Base-by-base conservation (phyloP, 139 green algal species). In the Coelastrella sp. region DNA sequence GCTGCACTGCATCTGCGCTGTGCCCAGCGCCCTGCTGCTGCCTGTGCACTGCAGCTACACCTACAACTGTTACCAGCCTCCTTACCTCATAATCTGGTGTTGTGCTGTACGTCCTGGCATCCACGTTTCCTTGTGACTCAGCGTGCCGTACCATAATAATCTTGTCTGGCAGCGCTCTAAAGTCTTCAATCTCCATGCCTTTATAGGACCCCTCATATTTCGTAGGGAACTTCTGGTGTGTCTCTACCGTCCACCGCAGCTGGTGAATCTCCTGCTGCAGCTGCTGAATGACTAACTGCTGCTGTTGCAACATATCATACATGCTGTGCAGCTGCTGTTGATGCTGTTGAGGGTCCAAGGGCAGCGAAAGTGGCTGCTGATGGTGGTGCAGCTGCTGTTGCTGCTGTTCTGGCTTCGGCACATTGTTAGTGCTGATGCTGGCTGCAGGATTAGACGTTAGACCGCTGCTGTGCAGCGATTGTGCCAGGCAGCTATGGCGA, bases 111-210 rank as follows among this genome's bases (percentile, higher is more conserved):
- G 54, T 88, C 4, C 16, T 73, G 3, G 80, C 58, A 32, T 91
- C 88, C 23, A 88, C 66, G 59, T 91, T 91, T 73, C 82, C 90
- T 19, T 73, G 56, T 2, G 57, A 85, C 89, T 87, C 87, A 73
- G 92, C 92, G 64, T 94, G 92, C 5, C 92, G 60, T 22, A 94
- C 79, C 32, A 94, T 73, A 66, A 93, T 89, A 77, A 94, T 91
- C 86, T 87, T 89, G 17, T 91, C 83, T 0, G 92, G 92, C 22
- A 94, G 77, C 5, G 87, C 60, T 3, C 64, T 80, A 32, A 86
- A 91, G 54, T 86, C 87, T 13, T 86, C 87, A n/a, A 91, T 22
- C 7, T 80, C 76, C 87, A 91, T 91, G 64, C 56, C 32, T 58
- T 88, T 66, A 57, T 88, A 88, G 4, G 54, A 23, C 65, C 83